phyloP scores from a whole-genome alignment of 73 alveolate genomes.

The Uronychia setigera region DNA sequence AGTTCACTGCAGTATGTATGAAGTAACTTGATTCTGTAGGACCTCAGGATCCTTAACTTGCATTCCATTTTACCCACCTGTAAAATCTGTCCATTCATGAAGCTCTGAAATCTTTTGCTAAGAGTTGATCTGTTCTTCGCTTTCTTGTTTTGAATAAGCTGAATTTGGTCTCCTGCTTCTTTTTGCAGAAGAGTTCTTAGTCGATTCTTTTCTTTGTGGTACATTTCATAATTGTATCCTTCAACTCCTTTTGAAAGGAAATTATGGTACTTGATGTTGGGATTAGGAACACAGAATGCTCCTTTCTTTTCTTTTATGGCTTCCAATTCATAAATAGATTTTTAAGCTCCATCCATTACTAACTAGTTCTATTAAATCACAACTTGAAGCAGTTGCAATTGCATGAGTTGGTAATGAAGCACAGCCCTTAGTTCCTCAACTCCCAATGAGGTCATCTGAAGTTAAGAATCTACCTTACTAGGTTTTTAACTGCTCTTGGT shows the following conservation, averaged over 20 bases:
- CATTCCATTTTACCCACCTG: slow-evolving; percentile 12
- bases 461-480: neutral
- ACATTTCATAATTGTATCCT: slow-evolving; percentile 31
- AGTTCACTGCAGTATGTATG: slow-evolving; percentile 58
- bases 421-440: slow-evolving; percentile 53
- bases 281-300: slow-evolving; percentile 30
- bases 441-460: slow-evolving; percentile 35
- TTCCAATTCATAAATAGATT: slow-evolving; percentile 31
- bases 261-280: slow-evolving; percentile 13
- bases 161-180: slow-evolving; percentile 34
- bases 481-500: slow-evolving; percentile 17
- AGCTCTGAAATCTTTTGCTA: slow-evolving; percentile 7
- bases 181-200: slow-evolving; percentile 14
- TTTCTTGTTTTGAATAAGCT: slow-evolving; percentile 27
- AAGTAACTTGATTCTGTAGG: slow-evolving; percentile 35
- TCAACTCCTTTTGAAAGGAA: slow-evolving; percentile 34
- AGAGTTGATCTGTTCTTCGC: slow-evolving; percentile 20
- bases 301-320: slow-evolving; percentile 14
- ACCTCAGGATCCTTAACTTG: slow-evolving; percentile 35
- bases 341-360: slow-evolving; percentile 30
- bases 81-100: neutral
- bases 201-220: slow-evolving; percentile 24
- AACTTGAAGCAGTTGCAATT: slow-evolving; percentile 20
- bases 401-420: slow-evolving; percentile 38
- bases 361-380: slow-evolving; percentile 16